Evolutionary conservation across 2,329 filamentous ascomycete genomes (phyloP).

Genomic region (Pseudovirgaria hyperparasitica): DNA sequence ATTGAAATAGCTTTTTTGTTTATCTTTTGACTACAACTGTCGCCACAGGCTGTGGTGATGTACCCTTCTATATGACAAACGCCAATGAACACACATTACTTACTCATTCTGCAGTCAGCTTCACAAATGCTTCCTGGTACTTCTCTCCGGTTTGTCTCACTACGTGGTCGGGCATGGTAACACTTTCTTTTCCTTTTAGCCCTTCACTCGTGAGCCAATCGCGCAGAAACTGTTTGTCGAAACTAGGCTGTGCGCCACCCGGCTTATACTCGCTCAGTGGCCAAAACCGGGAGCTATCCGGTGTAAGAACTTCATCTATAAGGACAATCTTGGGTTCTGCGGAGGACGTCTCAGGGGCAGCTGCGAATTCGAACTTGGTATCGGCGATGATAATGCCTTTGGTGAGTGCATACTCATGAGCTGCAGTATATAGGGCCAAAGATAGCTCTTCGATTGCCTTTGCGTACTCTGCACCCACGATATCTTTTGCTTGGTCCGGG

Average conservation of each 20-base stretch:
- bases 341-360: slow-evolving; percentile 44
- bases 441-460: slow-evolving; percentile 51
- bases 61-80: no score
- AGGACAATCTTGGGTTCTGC: slow-evolving; percentile 50
- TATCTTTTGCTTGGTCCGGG: slow-evolving; percentile 44
- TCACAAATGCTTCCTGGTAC: slow-evolving; percentile 65
- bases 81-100: no score
- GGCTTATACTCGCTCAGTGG: slow-evolving; percentile 46
- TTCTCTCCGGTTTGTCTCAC: slow-evolving; percentile 54
- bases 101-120: slow-evolving; percentile 43
- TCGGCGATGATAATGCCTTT: slow-evolving; percentile 67
- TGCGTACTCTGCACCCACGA: slow-evolving; percentile 55
- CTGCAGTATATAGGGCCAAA: slow-evolving; percentile 50
- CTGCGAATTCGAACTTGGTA: slow-evolving; percentile 66
- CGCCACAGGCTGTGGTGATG: no score
- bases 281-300: slow-evolving; percentile 72
- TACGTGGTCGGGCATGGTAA: slow-evolving; percentile 61
- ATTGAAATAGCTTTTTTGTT: no score
- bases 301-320: slow-evolving; percentile 77
- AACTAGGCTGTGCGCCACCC: slow-evolving; percentile 66
- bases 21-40: no score
- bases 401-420: slow-evolving; percentile 48
- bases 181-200: slow-evolving; percentile 61
- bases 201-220: slow-evolving; percentile 68
- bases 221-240: slow-evolving; percentile 66